These are phyloP conservation scores for Curvularia hawaiiensis DNA, from an alignment of 2,329 filamentous ascomycete species.

Conservation along the genomic window DNA sequence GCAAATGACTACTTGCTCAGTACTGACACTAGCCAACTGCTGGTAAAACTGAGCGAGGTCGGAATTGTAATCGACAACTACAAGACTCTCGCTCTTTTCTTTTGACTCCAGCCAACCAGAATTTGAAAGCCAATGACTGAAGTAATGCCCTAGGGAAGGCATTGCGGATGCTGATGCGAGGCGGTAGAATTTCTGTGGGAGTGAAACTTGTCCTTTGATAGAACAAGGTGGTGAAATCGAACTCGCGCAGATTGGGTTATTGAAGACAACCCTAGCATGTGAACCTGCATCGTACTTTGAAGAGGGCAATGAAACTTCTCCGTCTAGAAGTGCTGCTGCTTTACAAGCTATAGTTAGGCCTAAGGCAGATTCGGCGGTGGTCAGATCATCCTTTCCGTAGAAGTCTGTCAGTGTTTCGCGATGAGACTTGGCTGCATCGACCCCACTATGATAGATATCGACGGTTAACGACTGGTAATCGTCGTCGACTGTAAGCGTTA, in stretches of 20 bases:
- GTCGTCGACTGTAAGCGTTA: conserved; percentile 39
- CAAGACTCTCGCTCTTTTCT: conserved; percentile 18
- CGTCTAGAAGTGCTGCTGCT: conserved; percentile 50
- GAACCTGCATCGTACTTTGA: conserved; percentile 48
- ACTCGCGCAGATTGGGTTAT: conserved; percentile 31
- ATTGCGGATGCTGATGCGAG: conserved; percentile 15
- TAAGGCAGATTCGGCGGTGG: conserved; percentile 50
- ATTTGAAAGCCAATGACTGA: conserved; percentile 20
- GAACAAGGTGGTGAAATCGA: conserved; percentile 22
- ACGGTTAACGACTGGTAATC: conserved; percentile 42
- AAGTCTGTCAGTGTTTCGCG: conserved; percentile 51
- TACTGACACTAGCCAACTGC: conserved; percentile 12
- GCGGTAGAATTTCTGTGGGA: conserved; percentile 20
- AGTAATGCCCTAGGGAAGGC: conserved; percentile 19
- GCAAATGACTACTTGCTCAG: conserved; percentile 34
- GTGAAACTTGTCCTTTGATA: conserved; percentile 7
- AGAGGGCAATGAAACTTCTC: conserved; percentile 46
- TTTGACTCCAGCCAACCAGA: conserved; percentile 21
- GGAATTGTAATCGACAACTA: conserved; percentile 34
- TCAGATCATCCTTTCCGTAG: conserved; percentile 50
- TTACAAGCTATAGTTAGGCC: conserved; percentile 52
- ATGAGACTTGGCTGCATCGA: conserved; percentile 46
- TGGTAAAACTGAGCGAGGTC: conserved; percentile 27
- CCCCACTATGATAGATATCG: conserved; percentile 53
- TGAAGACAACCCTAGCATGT: conserved; percentile 48